Evolutionary conservation across 2,329 filamentous ascomycete species (phyloP).

Genomic region (Colletotrichum abscissum): DNA sequence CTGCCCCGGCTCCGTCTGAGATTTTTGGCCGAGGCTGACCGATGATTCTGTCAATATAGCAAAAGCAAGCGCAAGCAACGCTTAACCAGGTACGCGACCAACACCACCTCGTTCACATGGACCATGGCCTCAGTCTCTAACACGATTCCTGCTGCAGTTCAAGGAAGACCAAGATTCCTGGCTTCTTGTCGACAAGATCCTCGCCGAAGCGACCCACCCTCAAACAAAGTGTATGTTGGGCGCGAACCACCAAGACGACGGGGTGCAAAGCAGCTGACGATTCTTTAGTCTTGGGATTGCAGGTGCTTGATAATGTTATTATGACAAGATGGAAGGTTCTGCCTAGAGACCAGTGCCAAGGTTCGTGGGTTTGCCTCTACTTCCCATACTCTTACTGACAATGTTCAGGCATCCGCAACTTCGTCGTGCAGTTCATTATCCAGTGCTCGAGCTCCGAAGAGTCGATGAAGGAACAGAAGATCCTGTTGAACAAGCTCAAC

Average conservation of each 20-base stretch:
- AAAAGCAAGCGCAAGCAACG: constrained; percentile 94
- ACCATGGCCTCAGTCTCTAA: constrained; percentile 24
- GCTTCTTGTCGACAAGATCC: constrained; percentile 96
- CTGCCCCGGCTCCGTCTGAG: constrained; percentile 22
- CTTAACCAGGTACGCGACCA: constrained; percentile 82
- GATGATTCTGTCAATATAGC: constrained; percentile 66
- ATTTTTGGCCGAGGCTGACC: constrained; percentile 48
- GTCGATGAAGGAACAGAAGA: constrained; percentile 83
- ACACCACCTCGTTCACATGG: constrained; percentile 25
- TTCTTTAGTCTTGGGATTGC: constrained; percentile 82
- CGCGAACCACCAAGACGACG: neutral
- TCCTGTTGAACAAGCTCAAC: constrained; percentile 97
- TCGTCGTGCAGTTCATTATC: constrained; percentile 98
- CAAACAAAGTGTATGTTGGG: constrained; percentile 90
- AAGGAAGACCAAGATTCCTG: constrained; percentile 99
- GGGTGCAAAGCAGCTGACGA: constrained; percentile 19
- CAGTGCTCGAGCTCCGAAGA: constrained; percentile 92
- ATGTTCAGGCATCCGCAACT: constrained; percentile 90
- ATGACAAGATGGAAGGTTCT: constrained; percentile 99
- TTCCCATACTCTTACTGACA: neutral
- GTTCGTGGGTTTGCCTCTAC: constrained; percentile 47
- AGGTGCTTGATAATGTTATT: constrained; percentile 98
- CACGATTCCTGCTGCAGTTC: constrained; percentile 71
- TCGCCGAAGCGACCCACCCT: constrained; percentile 90
- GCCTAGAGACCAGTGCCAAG: constrained; percentile 94